Conservation (phyloP, 2,329 filamentous ascomycete species). For the Dichotomopilus funicola region DNA sequence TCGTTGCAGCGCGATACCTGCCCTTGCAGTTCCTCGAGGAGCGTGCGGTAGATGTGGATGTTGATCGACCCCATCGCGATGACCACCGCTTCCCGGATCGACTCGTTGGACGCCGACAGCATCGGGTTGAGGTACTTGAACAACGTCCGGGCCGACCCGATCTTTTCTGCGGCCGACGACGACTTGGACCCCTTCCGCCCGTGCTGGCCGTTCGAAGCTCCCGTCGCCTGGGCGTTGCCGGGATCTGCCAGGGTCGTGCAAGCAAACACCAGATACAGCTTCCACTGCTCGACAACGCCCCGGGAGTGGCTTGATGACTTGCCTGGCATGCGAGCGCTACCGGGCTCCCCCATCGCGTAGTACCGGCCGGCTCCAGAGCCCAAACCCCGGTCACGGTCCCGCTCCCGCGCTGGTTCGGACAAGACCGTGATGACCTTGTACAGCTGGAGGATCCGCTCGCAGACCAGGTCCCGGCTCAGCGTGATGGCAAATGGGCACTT, state of each 20-base stretch:
- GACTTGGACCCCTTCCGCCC: constrained; percentile 71
- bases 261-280: constrained; percentile 91
- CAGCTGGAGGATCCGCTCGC: constrained; percentile 87
- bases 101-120: constrained; percentile 69
- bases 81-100: constrained; percentile 85
- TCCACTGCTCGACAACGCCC: constrained; percentile 94
- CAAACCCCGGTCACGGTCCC: constrained; percentile 36
- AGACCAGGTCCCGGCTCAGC: constrained; percentile 84
- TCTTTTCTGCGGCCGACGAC: constrained; percentile 62
- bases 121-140: constrained; percentile 91
- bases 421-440: constrained; percentile 75
- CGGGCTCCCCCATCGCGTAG: constrained; percentile 47
- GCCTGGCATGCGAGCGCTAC: constrained; percentile 44
- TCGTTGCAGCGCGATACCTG: constrained; percentile 82
- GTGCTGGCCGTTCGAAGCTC: constrained; percentile 60
- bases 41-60: constrained; percentile 80
- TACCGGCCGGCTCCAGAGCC: constrained; percentile 38
- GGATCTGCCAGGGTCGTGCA: constrained; percentile 90
- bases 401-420: constrained; percentile 63
- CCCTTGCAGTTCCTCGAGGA: constrained; percentile 84
- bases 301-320: constrained; percentile 71
- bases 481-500: constrained; percentile 88
- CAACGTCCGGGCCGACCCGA: constrained; percentile 78
- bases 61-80: constrained; percentile 92
- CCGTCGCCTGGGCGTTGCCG: constrained; percentile 55